A percentile compares a stretch with the other conserved stretches of the same genome.
Conservation (phyloP, 2,329 filamentous ascomycete species). For the Byssoonygena ceratinophila region DNA sequence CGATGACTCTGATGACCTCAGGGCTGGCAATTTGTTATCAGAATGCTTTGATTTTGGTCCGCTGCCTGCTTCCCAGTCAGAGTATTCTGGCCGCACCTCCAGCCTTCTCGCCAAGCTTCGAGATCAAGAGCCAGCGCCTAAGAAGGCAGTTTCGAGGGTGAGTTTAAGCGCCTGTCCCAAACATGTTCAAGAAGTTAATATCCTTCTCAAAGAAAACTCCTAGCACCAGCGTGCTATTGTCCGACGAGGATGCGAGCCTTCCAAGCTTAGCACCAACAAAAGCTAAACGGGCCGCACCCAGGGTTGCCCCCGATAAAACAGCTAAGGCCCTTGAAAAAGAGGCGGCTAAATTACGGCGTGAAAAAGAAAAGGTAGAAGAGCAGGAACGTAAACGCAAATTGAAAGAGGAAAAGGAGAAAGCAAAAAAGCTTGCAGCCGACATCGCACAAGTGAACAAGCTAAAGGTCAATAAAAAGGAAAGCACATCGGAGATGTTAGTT, state of each 20-base stretch:
- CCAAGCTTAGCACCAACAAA: slow-evolving; percentile 31
- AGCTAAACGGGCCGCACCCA: slow-evolving; percentile 34
- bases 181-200: slow-evolving; percentile 12
- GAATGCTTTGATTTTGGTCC: slow-evolving; percentile 20
- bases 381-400: slow-evolving; percentile 40
- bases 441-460: slow-evolving; percentile 64
- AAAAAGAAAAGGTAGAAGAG: slow-evolving; percentile 47
- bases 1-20: slow-evolving; percentile 24
- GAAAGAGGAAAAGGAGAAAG: slow-evolving; percentile 48
- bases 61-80: slow-evolving; percentile 16
- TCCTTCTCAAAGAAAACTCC: slow-evolving; percentile 12
- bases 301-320: slow-evolving; percentile 26
- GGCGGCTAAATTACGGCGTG: slow-evolving; percentile 37
- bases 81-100: slow-evolving; percentile 35
- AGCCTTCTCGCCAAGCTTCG: slow-evolving; percentile 30
- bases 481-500: slow-evolving; percentile 66
- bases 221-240: background rate
- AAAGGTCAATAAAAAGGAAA: slow-evolving; percentile 61
- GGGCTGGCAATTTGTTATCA: slow-evolving; percentile 13
- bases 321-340: slow-evolving; percentile 47
- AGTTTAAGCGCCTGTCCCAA: background rate
- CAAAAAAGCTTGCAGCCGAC: slow-evolving; percentile 56
- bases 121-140: slow-evolving; percentile 9
- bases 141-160: slow-evolving; percentile 12
- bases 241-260: background rate